A percentile compares a stretch with the other conserved stretches of the same genome.
These are phyloP conservation scores for Boletus bicolor DNA, from an alignment of 768 basidiomycete species.

Conservation along the genomic window DNA sequence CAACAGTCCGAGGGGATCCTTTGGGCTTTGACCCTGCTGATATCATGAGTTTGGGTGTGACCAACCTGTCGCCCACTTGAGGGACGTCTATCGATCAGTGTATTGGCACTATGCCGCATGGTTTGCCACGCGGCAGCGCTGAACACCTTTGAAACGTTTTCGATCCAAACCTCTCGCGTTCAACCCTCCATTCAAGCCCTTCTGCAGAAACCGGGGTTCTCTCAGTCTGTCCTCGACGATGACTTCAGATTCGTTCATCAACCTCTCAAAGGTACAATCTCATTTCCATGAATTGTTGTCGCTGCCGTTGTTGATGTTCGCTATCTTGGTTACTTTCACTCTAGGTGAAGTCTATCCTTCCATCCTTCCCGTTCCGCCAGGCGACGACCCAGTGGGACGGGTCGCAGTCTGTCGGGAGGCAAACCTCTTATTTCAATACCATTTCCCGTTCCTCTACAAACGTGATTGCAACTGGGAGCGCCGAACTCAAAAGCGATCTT, in stretches of 20 bases:
- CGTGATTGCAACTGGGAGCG: neutral
- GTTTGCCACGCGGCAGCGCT: slow-evolving; percentile 23
- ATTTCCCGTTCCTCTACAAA: neutral
- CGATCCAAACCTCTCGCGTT: neutral
- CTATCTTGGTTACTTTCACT: neutral
- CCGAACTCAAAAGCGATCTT: neutral
- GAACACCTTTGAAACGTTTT: slow-evolving; percentile 2
- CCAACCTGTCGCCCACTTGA: neutral
- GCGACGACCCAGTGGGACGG: neutral
- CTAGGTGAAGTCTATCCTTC: slow-evolving; percentile 2
- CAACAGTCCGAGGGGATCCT: slow-evolving; percentile 5
- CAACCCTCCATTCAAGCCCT: slow-evolving; percentile 6
- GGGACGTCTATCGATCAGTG: slow-evolving; percentile 10
- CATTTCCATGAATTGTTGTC: neutral
- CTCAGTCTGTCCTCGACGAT: slow-evolving; percentile 4
- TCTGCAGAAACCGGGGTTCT: slow-evolving; percentile 2
- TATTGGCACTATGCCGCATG: slow-evolving; percentile 13
- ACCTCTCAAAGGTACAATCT: slow-evolving; percentile 10
- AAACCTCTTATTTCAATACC: neutral
- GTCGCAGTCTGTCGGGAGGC: neutral
- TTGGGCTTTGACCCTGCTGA: slow-evolving; percentile 7
- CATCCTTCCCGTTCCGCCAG: neutral
- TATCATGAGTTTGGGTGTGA: neutral
- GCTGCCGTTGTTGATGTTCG: neutral
- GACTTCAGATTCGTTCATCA: slow-evolving; percentile 3